Evolutionary conservation across 2,329 filamentous ascomycete species (phyloP), one percentile per base, ranked within the genome.

Genomic region (Aulographum hederae): DNA sequence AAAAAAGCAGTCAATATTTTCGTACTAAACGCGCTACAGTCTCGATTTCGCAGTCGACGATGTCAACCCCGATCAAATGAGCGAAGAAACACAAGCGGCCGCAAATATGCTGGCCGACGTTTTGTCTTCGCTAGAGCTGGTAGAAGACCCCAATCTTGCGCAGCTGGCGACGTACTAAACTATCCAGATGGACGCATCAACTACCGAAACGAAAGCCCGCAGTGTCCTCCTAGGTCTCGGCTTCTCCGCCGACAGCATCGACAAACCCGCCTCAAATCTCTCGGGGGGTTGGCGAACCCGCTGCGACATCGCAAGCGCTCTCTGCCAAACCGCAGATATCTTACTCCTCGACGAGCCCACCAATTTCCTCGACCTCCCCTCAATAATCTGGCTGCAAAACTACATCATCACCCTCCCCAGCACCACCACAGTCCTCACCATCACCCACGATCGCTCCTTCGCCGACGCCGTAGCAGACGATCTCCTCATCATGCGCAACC

Each of bases 391-490:
- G 80, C 61, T 93, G 1, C 76, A 91, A 46, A 65, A 66, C 10
- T 75, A 84, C 45, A 66, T 92, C 6, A 56, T 56, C 32, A 58
- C 65, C 23, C 56, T 63, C 3, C 50, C 50, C 0, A 54, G 61
- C 0, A 53, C 60, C 2, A 67, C 63, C 1, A 89, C 80, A 0
- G 61, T 89, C 1, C 60, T 91, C 12, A 58, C 89, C 1, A 80
- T 89, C 3, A 89, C 81, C 0, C 82, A 92, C 53, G 82, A 92
- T 48, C 69, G 81, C 12, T 75, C 78, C 40, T 91, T 92, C 46
- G 69, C 76, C 30, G 75, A 81, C 32, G 66, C 73, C 0, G 75
- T 82, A 38, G 82, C 76, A 6, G 64, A 72, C 37, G 78, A 91
- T 50, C 64, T 86, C 2, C 61, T 91, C 15, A 70, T 91, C 20